phyloP scores from a whole-genome alignment of 257 asterid species.

The Penstemon barbatus region DNA sequence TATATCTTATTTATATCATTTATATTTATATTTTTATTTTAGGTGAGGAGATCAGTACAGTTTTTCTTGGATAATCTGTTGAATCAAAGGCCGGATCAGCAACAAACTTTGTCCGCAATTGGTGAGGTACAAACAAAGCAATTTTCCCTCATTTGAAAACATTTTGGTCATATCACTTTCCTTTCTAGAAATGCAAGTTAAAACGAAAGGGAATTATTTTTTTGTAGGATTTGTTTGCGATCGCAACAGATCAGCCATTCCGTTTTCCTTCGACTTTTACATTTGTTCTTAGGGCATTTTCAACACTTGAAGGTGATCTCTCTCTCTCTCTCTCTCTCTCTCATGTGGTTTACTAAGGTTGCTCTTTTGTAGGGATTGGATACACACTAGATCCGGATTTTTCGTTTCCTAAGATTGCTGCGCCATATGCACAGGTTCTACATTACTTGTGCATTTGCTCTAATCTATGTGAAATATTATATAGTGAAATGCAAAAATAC shows the following conservation, averaged over 20 bases:
- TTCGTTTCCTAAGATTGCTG: conserved; percentile 91
- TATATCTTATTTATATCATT: background rate
- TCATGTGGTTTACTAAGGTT: conserved; percentile 13
- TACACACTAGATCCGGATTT: conserved; percentile 78
- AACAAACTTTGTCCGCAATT: conserved; percentile 91
- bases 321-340: conserved; percentile 26
- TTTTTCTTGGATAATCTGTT: conserved; percentile 94
- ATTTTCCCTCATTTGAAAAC: no score
- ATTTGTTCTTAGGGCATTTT: conserved; percentile 89
- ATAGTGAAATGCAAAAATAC: background rate
- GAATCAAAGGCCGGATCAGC: conserved; percentile 81
- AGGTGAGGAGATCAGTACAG: conserved; percentile 95
- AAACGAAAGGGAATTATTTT: background rate
- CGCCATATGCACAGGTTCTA: conserved; percentile 90
- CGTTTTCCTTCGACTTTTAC: conserved; percentile 94
- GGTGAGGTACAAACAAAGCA: conserved; percentile 68
- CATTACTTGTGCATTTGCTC: conserved; percentile 9
- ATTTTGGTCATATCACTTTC: background rate
- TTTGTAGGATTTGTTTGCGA: conserved; percentile 95
- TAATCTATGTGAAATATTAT: background rate
- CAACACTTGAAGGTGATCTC: conserved; percentile 87
- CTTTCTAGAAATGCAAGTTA: background rate
- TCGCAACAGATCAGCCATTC: conserved; percentile 97
- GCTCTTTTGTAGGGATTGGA: conserved; percentile 69
- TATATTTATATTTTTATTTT: conserved; percentile 11